A percentile compares a stretch with the other conserved stretches of the same genome.
Conservation (phyloP, 441 rosid species). For the California macrophylla region DNA sequence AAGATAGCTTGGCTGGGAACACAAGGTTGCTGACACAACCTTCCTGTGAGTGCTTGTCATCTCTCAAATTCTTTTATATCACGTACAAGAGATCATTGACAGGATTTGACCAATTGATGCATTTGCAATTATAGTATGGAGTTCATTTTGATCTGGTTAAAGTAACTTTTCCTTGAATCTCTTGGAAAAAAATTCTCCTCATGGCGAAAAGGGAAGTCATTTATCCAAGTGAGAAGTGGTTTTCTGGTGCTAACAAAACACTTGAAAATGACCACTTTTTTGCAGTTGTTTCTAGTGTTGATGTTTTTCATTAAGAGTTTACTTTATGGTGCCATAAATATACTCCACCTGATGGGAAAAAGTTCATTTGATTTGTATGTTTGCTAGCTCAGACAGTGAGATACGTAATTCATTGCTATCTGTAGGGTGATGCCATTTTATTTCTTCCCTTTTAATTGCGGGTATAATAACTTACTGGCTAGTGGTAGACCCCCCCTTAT, state of each 20-base stretch:
- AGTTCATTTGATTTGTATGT: background rate
- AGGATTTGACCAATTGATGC: too few species aligned
- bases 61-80: background rate
- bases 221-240: background rate
- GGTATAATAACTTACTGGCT: background rate
- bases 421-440: background rate
- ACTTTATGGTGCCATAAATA: background rate
- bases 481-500: background rate
- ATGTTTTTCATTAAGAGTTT: background rate
- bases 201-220: background rate
- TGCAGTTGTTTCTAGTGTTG: background rate
- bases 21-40: conserved; percentile 86
- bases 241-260: background rate
- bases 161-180: background rate
- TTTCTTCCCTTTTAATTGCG: background rate
- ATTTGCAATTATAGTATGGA: too few species aligned
- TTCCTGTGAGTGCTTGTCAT: conserved; percentile 51
- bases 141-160: too few species aligned
- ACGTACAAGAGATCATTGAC: too few species aligned
- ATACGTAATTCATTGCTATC: background rate
- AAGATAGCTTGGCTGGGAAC: conserved; percentile 67
- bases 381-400: background rate
- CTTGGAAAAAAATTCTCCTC: background rate
- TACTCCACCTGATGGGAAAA: background rate
- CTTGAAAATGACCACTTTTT: background rate